Conservation (phyloP, 2,329 filamentous ascomycete genomes). For the Xylariales sp. region DNA sequence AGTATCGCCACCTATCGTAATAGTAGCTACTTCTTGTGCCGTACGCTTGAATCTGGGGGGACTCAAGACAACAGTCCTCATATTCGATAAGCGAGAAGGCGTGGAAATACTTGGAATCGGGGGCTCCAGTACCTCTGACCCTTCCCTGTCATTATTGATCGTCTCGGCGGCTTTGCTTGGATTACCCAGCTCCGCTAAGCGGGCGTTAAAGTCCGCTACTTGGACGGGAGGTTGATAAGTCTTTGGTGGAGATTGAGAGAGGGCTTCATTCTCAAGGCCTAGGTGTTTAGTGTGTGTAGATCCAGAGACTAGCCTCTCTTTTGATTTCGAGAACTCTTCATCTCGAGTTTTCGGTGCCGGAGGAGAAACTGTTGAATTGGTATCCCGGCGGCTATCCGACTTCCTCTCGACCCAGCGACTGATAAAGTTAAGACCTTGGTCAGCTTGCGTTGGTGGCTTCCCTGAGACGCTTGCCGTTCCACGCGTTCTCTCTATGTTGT, state of each 20-base stretch:
- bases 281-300: constrained; percentile 6
- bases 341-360: constrained; percentile 6
- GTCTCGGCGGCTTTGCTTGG: constrained; percentile 7
- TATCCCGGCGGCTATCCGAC: constrained; percentile 14
- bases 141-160: constrained; percentile 6
- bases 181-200: constrained; percentile 24
- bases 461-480: constrained; percentile 1
- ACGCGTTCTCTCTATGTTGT: not conserved
- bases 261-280: constrained; percentile 2
- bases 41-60: constrained; percentile 46
- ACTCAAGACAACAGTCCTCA: constrained; percentile 17
- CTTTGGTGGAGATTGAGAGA: not conserved
- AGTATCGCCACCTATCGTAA: constrained; percentile 68
- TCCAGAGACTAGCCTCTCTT: constrained; percentile 11
- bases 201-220: constrained; percentile 31
- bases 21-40: constrained; percentile 62
- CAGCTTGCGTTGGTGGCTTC: constrained; percentile 9
- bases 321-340: constrained; percentile 7
- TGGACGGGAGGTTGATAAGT: constrained; percentile 16
- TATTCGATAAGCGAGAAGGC: constrained; percentile 23
- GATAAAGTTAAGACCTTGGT: constrained; percentile 14
- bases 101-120: constrained; percentile 30
- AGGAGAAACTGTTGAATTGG: constrained; percentile 3
- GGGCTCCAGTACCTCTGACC: constrained; percentile 16
- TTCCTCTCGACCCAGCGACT: constrained; percentile 23